Conservation (phyloP, 148 eudicot genomes). For the Beta vulgaris region DNA sequence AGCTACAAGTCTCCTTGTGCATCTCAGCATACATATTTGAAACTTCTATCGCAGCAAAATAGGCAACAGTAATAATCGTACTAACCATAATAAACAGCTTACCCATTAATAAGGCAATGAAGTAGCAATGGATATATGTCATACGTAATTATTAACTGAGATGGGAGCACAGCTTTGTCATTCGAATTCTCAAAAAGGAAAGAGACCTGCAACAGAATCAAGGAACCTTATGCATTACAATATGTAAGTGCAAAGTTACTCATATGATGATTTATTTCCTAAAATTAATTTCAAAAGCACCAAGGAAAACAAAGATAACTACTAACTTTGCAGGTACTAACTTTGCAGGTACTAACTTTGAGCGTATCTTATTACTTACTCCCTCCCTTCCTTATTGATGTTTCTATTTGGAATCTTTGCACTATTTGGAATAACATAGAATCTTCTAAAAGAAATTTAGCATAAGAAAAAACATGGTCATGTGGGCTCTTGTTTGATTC, state of each 20-base stretch:
- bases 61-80: background rate
- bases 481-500: no score
- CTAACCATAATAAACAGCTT: constrained; percentile 17
- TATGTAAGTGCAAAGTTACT: background rate
- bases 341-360: no score
- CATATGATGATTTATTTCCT: background rate
- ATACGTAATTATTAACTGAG: constrained; percentile 48
- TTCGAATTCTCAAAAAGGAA: constrained; percentile 59
- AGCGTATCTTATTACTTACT: no score
- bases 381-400: no score
- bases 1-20: background rate
- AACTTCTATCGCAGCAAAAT: background rate
- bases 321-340: no score
- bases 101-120: constrained; percentile 81
- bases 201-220: constrained; percentile 54
- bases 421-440: no score
- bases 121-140: constrained; percentile 77
- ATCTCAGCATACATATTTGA: constrained; percentile 9
- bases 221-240: background rate
- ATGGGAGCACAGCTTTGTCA: constrained; percentile 43
- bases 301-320: background rate
- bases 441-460: no score
- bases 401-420: no score
- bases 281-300: background rate
- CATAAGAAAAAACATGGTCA: no score